phyloP scores from a whole-genome alignment of 1,139 yeast genomes.

The Yarrowia galli region DNA sequence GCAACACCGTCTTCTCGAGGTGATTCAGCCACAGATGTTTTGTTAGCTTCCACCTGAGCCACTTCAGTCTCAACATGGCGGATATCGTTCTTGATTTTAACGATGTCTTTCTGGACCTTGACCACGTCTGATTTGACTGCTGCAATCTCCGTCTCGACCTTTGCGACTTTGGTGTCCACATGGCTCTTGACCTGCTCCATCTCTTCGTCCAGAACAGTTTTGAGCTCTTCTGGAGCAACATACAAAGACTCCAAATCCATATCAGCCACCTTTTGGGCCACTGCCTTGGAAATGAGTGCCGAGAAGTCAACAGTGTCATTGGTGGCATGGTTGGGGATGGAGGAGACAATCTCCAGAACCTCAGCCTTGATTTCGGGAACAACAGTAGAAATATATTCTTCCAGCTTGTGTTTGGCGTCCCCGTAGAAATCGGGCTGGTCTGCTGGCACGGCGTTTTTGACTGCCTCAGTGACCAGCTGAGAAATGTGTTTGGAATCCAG shows the following conservation, averaged over 20 bases:
- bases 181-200: background rate
- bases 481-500: conserved; percentile 9
- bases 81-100: background rate
- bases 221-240: conserved; percentile 1
- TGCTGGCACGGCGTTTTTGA: background rate
- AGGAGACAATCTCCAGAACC: conserved; percentile 5
- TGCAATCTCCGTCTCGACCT: background rate
- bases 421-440: background rate
- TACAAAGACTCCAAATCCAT: background rate
- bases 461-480: conserved; percentile 6
- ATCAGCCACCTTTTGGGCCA: conserved; percentile 6
- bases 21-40: background rate
- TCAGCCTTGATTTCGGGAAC: conserved; percentile 27
- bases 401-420: conserved; percentile 8
- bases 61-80: conserved; percentile 14
- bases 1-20: conserved; percentile 31
- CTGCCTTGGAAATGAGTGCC: conserved; percentile 1
- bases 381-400: background rate
- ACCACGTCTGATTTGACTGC: background rate
- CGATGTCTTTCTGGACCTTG: background rate
- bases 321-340: background rate
- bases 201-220: background rate
- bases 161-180: background rate
- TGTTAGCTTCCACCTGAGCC: conserved; percentile 23
- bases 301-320: conserved; percentile 11